phyloP scores from a whole-genome alignment of 179 eudicot genomes.

The Beta lomatogona region DNA sequence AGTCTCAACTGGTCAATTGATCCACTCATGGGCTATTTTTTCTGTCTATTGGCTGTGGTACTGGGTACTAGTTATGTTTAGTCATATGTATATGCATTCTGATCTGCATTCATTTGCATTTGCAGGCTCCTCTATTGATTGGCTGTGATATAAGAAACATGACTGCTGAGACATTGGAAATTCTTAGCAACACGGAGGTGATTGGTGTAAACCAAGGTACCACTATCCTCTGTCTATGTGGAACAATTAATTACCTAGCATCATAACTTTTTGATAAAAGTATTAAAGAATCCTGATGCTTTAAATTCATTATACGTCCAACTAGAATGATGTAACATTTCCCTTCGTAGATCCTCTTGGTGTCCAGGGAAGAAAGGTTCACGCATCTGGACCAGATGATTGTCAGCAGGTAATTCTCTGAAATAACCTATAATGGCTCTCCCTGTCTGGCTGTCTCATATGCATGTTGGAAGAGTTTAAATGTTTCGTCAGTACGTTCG shows the following conservation, averaged over 20 bases:
- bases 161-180: constrained; percentile 76
- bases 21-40: background rate
- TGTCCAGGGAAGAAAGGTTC: constrained; percentile 88
- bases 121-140: constrained; percentile 86
- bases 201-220: constrained; percentile 93
- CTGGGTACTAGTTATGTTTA: background rate
- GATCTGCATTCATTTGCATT: background rate
- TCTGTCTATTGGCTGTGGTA: background rate
- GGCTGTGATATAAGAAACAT: constrained; percentile 95
- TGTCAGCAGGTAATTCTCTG: constrained; percentile 69
- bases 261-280: background rate
- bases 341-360: constrained; percentile 72
- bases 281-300: background rate
- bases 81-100: background rate
- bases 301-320: background rate
- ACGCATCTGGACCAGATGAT: constrained; percentile 53
- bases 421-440: background rate
- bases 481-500: no score
- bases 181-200: constrained; percentile 77
- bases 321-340: background rate
- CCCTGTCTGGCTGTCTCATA: no score
- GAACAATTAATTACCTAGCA: background rate
- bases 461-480: background rate
- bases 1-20: background rate
- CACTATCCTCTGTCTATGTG: background rate